phyloP scores from a whole-genome alignment of 441 rosid species.

The Arabidopsis hybrid region DNA sequence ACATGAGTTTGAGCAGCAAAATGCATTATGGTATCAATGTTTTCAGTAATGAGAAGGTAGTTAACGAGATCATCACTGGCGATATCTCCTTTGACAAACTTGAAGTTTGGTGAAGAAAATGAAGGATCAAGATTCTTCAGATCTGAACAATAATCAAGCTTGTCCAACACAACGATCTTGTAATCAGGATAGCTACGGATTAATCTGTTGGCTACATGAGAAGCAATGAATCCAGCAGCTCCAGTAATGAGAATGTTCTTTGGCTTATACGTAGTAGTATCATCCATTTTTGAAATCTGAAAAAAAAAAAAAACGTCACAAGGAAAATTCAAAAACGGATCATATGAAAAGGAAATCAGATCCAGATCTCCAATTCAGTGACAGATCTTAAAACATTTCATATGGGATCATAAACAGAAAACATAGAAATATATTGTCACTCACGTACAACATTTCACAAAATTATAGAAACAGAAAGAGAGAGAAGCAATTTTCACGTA shows the following conservation, averaged over 20 bases:
- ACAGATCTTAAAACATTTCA: slow-evolving; percentile 19
- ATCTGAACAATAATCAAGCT: slow-evolving; percentile 69
- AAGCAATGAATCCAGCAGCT: slow-evolving; percentile 75
- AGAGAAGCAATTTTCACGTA: slow-evolving; percentile 38
- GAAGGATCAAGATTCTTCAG: slow-evolving; percentile 62
- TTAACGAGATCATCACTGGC: slow-evolving; percentile 65
- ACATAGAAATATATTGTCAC: neutral
- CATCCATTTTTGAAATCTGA: slow-evolving; percentile 48
- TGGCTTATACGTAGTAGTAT: slow-evolving; percentile 53
- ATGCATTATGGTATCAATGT: slow-evolving; percentile 69
- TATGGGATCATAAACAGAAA: slow-evolving; percentile 25
- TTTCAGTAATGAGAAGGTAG: slow-evolving; percentile 57
- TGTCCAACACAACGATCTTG: slow-evolving; percentile 68
- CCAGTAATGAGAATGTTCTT: slow-evolving; percentile 69
- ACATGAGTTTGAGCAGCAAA: slow-evolving; percentile 78
- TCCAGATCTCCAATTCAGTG: slow-evolving; percentile 43
- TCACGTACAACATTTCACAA: slow-evolving; percentile 32
- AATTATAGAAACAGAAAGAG: slow-evolving; percentile 8
- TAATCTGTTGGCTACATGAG: slow-evolving; percentile 61
- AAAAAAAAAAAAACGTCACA: neutral
- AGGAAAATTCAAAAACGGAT: slow-evolving; percentile 15
- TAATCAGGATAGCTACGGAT: slow-evolving; percentile 58
- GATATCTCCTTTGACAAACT: slow-evolving; percentile 68
- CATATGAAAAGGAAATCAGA: slow-evolving; percentile 26
- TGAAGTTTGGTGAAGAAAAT: slow-evolving; percentile 60